Percentiles rank a stretch among this genome's conserved stretches.
Conservation (phyloP, 23 red algal species). For the Gracilaria gracilis region DNA sequence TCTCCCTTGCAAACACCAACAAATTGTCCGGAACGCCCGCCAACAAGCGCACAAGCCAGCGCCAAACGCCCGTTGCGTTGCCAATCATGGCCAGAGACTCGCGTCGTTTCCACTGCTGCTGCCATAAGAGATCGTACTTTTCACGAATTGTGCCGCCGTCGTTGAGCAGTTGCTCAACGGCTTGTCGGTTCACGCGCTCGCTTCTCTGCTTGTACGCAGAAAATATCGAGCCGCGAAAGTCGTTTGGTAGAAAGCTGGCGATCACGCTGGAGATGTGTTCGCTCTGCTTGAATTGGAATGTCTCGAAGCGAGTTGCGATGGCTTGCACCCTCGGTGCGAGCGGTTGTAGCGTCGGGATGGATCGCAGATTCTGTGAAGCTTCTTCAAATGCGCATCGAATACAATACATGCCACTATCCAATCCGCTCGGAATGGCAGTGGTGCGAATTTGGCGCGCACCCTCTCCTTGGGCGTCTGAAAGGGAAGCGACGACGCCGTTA, state of each 20-base stretch:
- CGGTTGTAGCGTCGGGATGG: neutral
- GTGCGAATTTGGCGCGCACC: neutral
- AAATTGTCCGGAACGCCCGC: slow-evolving; percentile 49
- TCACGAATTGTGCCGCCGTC: slow-evolving; percentile 18
- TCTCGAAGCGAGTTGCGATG: slow-evolving; percentile 40
- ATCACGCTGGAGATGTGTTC: slow-evolving; percentile 45
- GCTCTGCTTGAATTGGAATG: slow-evolving; percentile 38
- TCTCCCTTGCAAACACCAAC: slow-evolving; percentile 44
- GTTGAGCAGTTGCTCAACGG: slow-evolving; percentile 7
- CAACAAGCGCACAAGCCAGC: slow-evolving; percentile 29
- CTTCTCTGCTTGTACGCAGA: slow-evolving; percentile 32
- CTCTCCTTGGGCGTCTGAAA: neutral
- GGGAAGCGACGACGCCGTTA: neutral
- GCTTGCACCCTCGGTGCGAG: neutral
- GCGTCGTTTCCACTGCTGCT: slow-evolving; percentile 61
- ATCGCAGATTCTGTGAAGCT: neutral
- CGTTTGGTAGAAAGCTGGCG: slow-evolving; percentile 20
- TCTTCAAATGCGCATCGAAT: slow-evolving; percentile 47
- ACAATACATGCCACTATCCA: slow-evolving; percentile 59
- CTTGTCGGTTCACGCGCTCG: slow-evolving; percentile 34
- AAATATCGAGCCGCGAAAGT: slow-evolving; percentile 44
- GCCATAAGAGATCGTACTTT: slow-evolving; percentile 49
- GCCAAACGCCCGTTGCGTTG: slow-evolving; percentile 48
- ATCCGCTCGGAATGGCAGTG: neutral
- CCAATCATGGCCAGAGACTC: slow-evolving; percentile 54